These are phyloP conservation scores for Sporisorium reilianum DNA, from an alignment of 1,284 basidiomycete species.

Conservation along the genomic window DNA sequence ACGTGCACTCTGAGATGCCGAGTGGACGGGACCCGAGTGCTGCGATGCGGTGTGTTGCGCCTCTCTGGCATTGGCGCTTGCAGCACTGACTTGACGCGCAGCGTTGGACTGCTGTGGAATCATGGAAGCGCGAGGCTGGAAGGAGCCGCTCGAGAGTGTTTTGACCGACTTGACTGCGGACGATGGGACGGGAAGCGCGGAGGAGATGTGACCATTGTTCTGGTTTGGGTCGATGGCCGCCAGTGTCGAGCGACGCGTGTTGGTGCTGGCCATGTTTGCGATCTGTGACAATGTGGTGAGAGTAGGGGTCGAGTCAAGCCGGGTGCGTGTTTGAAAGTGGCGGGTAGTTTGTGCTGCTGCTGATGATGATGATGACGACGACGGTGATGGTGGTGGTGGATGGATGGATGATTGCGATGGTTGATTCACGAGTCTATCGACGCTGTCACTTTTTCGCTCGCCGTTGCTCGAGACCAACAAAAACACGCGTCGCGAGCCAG, in stretches of 20 bases:
- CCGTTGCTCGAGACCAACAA: constrained; percentile 11
- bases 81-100: constrained; percentile 26
- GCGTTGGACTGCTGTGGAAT: constrained; percentile 45
- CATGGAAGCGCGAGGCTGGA: constrained; percentile 50
- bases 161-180: constrained; percentile 52
- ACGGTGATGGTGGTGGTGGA: constrained; percentile 4
- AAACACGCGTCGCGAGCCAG: constrained; percentile 45
- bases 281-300: background rate
- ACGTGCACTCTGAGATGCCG: constrained; percentile 34
- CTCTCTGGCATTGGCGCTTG: constrained; percentile 11
- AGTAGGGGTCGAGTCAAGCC: constrained; percentile 5
- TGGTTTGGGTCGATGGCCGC: constrained; percentile 60
- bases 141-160: constrained; percentile 30
- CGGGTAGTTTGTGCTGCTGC: too few relatives aligned
- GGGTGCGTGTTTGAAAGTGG: background rate
- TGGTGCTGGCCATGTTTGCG: constrained; percentile 40
- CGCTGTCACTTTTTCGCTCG: too few relatives aligned
- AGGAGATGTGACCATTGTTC: constrained; percentile 48
- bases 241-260: constrained; percentile 57
- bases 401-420: constrained; percentile 5
- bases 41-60: constrained; percentile 22
- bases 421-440: constrained; percentile 17
- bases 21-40: constrained; percentile 30
- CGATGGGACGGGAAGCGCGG: constrained; percentile 44
- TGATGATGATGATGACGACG: background rate